A percentile compares a stretch with the other conserved stretches of the same genome.
phyloP scores from a whole-genome alignment of 2,329 filamentous ascomycete genomes.

The Venturia asperata region DNA sequence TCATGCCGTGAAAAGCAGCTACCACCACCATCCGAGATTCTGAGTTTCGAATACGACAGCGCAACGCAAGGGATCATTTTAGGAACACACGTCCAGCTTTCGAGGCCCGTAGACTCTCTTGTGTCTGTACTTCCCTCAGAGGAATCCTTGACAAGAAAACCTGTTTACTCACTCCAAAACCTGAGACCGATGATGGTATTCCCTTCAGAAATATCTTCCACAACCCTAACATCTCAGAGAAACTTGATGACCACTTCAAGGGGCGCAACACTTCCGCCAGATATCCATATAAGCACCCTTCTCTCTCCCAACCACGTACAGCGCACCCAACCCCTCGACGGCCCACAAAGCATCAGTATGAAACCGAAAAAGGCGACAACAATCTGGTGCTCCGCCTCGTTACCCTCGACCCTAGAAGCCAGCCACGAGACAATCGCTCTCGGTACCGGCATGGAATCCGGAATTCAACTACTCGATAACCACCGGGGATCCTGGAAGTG shows the following conservation, averaged over 20 bases:
- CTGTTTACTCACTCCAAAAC: slow-evolving; percentile 25
- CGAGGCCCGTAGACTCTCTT: not conserved
- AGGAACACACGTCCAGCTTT: not conserved
- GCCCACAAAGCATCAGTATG: slow-evolving; percentile 27
- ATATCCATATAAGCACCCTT: slow-evolving; percentile 24
- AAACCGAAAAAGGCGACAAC: slow-evolving; percentile 25
- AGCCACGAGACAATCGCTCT: slow-evolving; percentile 24
- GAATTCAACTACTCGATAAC: slow-evolving; percentile 25
- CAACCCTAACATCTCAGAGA: slow-evolving; percentile 28
- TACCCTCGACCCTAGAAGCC: slow-evolving; percentile 22
- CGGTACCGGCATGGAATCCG: slow-evolving; percentile 25
- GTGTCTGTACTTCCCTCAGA: not conserved
- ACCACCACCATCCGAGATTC: not conserved
- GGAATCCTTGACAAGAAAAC: slow-evolving; percentile 12
- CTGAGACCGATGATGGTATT: slow-evolving; percentile 27
- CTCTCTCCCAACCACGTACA: slow-evolving; percentile 26
- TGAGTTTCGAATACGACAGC: slow-evolving; percentile 11
- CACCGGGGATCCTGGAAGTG: not conserved
- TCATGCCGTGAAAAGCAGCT: not conserved
- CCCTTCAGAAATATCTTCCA: slow-evolving; percentile 26
- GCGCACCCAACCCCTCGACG: slow-evolving; percentile 17
- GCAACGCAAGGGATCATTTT: slow-evolving; percentile 3
- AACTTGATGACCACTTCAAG: slow-evolving; percentile 29
- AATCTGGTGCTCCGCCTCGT: slow-evolving; percentile 28
- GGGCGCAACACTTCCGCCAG: slow-evolving; percentile 28